These are phyloP conservation scores for Mycena leptocephala DNA, from an alignment of 768 basidiomycete genomes.

Conservation along the genomic window DNA sequence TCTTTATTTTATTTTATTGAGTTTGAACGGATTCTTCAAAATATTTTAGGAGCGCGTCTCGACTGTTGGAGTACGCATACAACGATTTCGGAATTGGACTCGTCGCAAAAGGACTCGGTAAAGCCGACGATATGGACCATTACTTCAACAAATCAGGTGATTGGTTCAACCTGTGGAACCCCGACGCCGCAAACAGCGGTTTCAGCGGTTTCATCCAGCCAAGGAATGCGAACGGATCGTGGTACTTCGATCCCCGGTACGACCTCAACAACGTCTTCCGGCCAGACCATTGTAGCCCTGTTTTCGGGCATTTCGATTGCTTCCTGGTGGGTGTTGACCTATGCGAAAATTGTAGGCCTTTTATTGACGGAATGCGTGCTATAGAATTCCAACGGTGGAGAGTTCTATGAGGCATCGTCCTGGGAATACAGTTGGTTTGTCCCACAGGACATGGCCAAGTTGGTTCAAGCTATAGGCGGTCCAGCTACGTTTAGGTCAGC, in stretches of 20 bases:
- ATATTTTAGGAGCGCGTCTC: slow-evolving; percentile 32
- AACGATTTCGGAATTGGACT: slow-evolving; percentile 37
- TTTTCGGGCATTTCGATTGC: slow-evolving; percentile 32
- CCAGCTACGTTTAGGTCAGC: slow-evolving; percentile 28
- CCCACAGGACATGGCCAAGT: slow-evolving; percentile 34
- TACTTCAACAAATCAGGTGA: slow-evolving; percentile 33
- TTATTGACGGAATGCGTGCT: neutral
- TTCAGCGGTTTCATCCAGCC: slow-evolving; percentile 37
- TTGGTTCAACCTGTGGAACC: slow-evolving; percentile 39
- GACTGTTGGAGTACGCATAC: slow-evolving; percentile 34
- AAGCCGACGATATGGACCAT: slow-evolving; percentile 12
- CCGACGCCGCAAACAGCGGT: slow-evolving; percentile 27
- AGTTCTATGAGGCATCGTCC: slow-evolving; percentile 35
- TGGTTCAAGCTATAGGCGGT: slow-evolving; percentile 25
- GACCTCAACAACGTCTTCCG: slow-evolving; percentile 33
- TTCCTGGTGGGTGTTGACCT: slow-evolving; percentile 22
- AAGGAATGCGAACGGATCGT: slow-evolving; percentile 28
- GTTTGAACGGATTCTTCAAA: neutral
- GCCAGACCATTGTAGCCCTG: slow-evolving; percentile 35
- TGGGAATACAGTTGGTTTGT: slow-evolving; percentile 35
- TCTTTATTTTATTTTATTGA: neutral
- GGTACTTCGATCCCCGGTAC: slow-evolving; percentile 34
- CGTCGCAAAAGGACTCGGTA: slow-evolving; percentile 32
- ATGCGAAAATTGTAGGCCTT: neutral
- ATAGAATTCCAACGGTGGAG: slow-evolving; percentile 25